Conservation (phyloP, 2,329 filamentous ascomycete species). For the Chlorencoelia australis region DNA sequence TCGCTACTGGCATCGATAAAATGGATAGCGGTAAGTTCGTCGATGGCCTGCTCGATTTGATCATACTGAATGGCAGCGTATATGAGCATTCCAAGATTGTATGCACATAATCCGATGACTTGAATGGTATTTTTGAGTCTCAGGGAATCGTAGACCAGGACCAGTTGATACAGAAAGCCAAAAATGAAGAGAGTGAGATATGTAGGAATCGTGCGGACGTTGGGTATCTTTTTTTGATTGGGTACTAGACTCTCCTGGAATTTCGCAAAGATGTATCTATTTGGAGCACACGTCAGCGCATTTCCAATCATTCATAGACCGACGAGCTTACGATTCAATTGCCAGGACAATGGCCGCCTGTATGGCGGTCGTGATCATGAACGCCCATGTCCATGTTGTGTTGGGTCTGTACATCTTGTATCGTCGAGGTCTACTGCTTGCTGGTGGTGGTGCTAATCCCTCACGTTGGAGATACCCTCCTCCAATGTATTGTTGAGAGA, state of each 20-base stretch:
- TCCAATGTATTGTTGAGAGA: conserved; percentile 26
- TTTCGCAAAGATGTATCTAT: conserved; percentile 73
- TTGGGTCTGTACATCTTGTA: conserved; percentile 60
- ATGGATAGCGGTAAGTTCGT: conserved; percentile 40
- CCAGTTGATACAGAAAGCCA: conserved; percentile 83
- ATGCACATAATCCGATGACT: conserved; percentile 86
- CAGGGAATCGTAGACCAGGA: conserved; percentile 87
- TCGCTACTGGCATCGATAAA: conserved; percentile 26
- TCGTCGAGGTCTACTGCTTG: conserved; percentile 23
- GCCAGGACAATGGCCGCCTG: conserved; percentile 75
- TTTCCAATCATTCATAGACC: background rate
- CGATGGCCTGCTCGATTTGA: conserved; percentile 71
- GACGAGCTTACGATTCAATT: conserved; percentile 67
- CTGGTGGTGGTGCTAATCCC: conserved; percentile 19
- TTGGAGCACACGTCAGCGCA: conserved; percentile 4
- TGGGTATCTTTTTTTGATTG: conserved; percentile 41
- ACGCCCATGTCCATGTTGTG: conserved; percentile 80
- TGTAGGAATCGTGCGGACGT: conserved; percentile 72
- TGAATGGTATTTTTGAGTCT: conserved; percentile 97
- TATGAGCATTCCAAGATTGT: conserved; percentile 83
- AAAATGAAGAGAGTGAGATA: conserved; percentile 97
- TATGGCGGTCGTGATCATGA: conserved; percentile 61
- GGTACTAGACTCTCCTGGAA: conserved; percentile 58
- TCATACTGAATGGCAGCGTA: conserved; percentile 91
- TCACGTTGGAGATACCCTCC: conserved; percentile 27